Percentiles rank a stretch among this genome's conserved stretches.
These are phyloP conservation scores for Aspergillus floridensis DNA, from an alignment of 2,329 filamentous ascomycete genomes.

Conservation along the genomic window DNA sequence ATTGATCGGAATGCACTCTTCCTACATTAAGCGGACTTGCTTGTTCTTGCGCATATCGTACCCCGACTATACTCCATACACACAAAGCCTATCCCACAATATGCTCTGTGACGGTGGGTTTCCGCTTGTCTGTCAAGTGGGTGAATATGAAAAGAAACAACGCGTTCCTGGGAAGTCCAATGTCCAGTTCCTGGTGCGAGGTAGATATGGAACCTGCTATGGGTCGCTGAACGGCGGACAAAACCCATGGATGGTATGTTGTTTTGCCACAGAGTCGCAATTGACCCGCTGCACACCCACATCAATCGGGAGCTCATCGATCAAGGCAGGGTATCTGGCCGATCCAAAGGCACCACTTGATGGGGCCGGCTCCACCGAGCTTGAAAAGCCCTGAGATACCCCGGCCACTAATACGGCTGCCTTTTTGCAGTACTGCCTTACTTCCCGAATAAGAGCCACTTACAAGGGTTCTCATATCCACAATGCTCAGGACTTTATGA, in stretches of 20 bases:
- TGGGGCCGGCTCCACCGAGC: conserved; percentile 19
- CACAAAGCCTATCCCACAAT: background rate
- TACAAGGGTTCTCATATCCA: conserved; percentile 10
- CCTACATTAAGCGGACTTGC: background rate
- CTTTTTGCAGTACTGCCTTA: conserved; percentile 7
- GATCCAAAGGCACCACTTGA: conserved; percentile 11
- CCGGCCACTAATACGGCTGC: conserved; percentile 14
- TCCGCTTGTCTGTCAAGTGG: background rate
- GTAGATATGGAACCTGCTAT: background rate
- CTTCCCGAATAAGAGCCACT: conserved; percentile 4
- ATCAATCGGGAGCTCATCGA: conserved; percentile 11
- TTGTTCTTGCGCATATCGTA: background rate
- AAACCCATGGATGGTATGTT: conserved; percentile 11
- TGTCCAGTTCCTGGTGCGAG: background rate
- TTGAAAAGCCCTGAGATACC: conserved; percentile 12
- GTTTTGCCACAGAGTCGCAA: conserved; percentile 15
- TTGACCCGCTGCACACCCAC: conserved; percentile 10
- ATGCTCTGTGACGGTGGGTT: background rate
- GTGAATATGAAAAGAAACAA: conserved; percentile 2
- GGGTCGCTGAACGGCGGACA: conserved; percentile 3
- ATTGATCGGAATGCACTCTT: background rate
- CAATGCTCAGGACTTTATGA: conserved; percentile 18
- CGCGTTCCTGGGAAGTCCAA: background rate
- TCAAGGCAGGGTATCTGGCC: conserved; percentile 15
- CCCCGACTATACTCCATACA: background rate